Conservation (phyloP, 306 rosid species). For the cucumber (Cucumis sativus) region DNA sequence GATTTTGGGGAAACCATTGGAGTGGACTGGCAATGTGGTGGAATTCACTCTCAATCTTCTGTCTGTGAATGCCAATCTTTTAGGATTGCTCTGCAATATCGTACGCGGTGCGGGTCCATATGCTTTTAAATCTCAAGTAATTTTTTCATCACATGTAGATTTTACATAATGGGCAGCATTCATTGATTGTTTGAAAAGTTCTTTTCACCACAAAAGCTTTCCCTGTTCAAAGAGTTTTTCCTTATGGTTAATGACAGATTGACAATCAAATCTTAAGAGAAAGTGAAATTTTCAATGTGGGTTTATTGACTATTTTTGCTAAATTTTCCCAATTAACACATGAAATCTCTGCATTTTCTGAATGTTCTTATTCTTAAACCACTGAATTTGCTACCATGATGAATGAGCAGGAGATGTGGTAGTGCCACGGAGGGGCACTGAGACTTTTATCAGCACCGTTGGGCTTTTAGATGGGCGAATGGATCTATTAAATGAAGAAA, state of each 20-base stretch:
- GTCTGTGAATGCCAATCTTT: constrained; percentile 32
- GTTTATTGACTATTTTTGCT: neutral
- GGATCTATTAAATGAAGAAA: constrained; percentile 23
- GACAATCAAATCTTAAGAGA: neutral
- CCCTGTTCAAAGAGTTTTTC: neutral
- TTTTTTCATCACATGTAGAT: neutral
- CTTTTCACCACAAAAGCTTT: neutral
- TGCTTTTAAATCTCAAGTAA: neutral
- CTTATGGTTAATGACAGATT: neutral
- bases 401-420: constrained; percentile 34
- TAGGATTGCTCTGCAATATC: constrained; percentile 36
- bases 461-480: constrained; percentile 53
- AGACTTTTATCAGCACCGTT: constrained; percentile 47
- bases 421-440: constrained; percentile 48
- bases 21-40: constrained; percentile 43
- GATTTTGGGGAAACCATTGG: constrained; percentile 41
- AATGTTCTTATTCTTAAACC: neutral
- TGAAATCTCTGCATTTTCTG: neutral
- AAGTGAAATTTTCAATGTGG: neutral
- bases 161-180: neutral
- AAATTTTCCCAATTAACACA: neutral
- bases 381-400: constrained; percentile 3
- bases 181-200: neutral
- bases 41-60: constrained; percentile 65
- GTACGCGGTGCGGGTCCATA: constrained; percentile 27